These are phyloP conservation scores for Lyophyllum decastes DNA, from an alignment of 768 basidiomycete genomes.

Conservation along the genomic window DNA sequence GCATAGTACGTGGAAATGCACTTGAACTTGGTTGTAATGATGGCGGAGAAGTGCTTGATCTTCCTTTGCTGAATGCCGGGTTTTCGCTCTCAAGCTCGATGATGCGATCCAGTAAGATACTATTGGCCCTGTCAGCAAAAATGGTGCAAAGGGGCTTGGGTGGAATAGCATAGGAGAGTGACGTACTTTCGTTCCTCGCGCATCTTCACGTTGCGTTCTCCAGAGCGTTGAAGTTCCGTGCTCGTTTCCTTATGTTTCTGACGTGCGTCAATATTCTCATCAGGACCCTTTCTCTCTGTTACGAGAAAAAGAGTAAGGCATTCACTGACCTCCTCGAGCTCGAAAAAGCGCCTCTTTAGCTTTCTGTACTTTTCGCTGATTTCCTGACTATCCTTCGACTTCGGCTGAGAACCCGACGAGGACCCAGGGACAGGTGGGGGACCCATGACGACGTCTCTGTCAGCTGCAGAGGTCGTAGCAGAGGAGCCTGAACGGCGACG, in stretches of 20 bases:
- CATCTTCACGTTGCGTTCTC: slow-evolving; percentile 63
- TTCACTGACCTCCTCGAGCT: slow-evolving; percentile 67
- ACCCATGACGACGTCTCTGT: slow-evolving; percentile 54
- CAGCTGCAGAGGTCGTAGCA: slow-evolving; percentile 40
- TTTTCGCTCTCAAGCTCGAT: slow-evolving; percentile 55
- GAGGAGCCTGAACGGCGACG: slow-evolving; percentile 23
- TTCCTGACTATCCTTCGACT: slow-evolving; percentile 44
- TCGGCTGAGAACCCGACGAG: slow-evolving; percentile 31
- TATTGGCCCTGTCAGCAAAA: slow-evolving; percentile 22
- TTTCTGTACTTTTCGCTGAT: slow-evolving; percentile 61
- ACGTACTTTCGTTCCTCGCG: slow-evolving; percentile 66
- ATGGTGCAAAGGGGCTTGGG: background rate
- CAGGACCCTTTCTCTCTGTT: slow-evolving; percentile 27
- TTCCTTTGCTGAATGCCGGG: slow-evolving; percentile 26
- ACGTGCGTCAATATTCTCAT: slow-evolving; percentile 26
- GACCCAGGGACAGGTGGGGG: slow-evolving; percentile 44
- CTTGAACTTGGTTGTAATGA: slow-evolving; percentile 39
- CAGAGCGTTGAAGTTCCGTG: slow-evolving; percentile 57
- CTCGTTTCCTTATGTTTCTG: slow-evolving; percentile 64
- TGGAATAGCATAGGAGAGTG: background rate
- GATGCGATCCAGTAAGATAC: slow-evolving; percentile 60
- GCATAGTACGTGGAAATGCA: slow-evolving; percentile 51
- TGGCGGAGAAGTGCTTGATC: slow-evolving; percentile 18
- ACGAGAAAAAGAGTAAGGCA: slow-evolving; percentile 24
- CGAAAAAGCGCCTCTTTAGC: slow-evolving; percentile 65